Conservation (phyloP, 2,329 filamentous ascomycete species). For the Ascocoryne sarcoides region DNA sequence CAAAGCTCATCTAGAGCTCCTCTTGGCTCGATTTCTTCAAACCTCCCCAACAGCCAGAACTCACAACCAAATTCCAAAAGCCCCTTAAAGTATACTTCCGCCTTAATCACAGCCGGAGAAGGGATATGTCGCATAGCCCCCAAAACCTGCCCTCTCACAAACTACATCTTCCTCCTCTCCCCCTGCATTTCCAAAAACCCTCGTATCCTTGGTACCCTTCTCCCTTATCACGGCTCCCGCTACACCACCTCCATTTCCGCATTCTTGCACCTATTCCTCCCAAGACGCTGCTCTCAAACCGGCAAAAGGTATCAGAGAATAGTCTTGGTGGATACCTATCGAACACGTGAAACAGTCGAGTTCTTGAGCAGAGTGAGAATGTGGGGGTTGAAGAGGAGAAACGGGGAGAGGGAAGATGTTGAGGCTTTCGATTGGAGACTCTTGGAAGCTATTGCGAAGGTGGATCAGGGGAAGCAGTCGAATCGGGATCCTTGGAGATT, state of each 20-base stretch:
- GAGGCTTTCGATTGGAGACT: conserved; percentile 33
- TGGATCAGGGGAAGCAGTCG: conserved; percentile 31
- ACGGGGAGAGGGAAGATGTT: conserved; percentile 25
- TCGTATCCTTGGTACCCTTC: conserved; percentile 16
- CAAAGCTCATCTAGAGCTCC: background rate
- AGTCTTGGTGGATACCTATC: conserved; percentile 29
- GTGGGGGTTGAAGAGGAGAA: conserved; percentile 16
- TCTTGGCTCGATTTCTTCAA: conserved; percentile 3
- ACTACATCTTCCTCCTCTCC: conserved; percentile 22
- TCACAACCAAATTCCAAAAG: background rate
- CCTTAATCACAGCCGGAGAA: conserved; percentile 4
- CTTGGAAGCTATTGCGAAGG: conserved; percentile 32
- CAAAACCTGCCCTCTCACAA: conserved; percentile 10
- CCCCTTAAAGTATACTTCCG: background rate
- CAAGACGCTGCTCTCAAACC: conserved; percentile 12
- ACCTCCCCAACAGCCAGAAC: background rate
- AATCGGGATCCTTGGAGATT: conserved; percentile 14
- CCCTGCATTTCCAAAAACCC: conserved; percentile 16
- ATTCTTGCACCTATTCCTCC: conserved; percentile 11
- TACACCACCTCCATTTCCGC: conserved; percentile 12
- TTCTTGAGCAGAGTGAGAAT: conserved; percentile 27
- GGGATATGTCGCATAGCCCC: conserved; percentile 10
- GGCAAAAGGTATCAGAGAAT: conserved; percentile 22
- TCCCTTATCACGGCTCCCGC: conserved; percentile 15
- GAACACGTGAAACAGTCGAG: conserved; percentile 21